Evolutionary conservation across 306 rosid species (phyloP), one percentile per base, ranked within the genome.

Genomic region (Alnus rubra): DNA sequence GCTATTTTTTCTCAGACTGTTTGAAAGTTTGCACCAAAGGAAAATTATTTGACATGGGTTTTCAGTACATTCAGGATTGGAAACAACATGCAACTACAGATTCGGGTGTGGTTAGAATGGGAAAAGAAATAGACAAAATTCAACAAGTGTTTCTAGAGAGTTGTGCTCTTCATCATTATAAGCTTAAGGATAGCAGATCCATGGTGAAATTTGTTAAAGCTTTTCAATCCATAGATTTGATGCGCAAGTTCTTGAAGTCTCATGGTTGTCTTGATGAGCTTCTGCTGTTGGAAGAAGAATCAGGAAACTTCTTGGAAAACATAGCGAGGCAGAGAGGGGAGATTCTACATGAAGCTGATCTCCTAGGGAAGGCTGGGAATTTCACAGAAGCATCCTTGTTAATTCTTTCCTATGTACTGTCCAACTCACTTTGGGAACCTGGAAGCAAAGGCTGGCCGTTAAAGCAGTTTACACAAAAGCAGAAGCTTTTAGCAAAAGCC

Each of bases 391-490:
- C 97, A 4, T 85, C 78, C 52, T 82, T 23, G 35, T 89, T 79
- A 35, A 18, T 84, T 69, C 75, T 91, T n/a, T 71, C 45, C 2
- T 84, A 85, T 54, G 91, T 89, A n/a, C 82, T 88, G n/a, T 78
- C 84, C 53, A 85, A 78, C 77, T 93, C 96, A 71, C 91, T 91
- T 69, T 93, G 97, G 96, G 84, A 86, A 15, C 63, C 64, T 1
- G 94, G 92, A 72, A 80, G 90, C 54, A 79, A 82, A 75, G 96
- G 90, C 18, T 93, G 97, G 96, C 97, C 96, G 42, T 73, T 91
- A 58, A 86, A 86, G 78, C 69, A 37, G 59, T 93, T 88, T 83
- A 2, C 76, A 71, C 64, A 75, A 30, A 88, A 89, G 84, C 78
- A 12, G 5, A 87, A 81, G 54, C 85, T 91, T 42, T 81, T 93